Conservation (phyloP, 306 rosid genomes). For the Citrullus colocynthis region DNA sequence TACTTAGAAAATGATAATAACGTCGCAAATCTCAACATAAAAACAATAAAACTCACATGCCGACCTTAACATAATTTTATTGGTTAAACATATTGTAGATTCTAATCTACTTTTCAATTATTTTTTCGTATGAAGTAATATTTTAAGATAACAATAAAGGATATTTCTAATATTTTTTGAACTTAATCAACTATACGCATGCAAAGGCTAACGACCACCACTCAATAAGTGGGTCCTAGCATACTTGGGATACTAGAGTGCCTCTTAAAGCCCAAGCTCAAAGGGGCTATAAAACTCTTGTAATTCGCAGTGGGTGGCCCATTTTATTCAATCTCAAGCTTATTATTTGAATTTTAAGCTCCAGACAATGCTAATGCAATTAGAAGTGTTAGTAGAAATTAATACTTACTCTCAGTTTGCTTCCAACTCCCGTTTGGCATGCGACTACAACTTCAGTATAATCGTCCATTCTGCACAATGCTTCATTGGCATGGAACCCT, state of each 20-base stretch:
- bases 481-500: background rate
- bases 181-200: constrained; percentile 2
- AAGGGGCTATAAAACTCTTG: background rate
- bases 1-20: background rate
- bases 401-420: background rate
- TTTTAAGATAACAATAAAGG: background rate
- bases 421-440: background rate
- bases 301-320: background rate
- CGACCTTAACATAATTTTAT: background rate
- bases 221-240: background rate
- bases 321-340: background rate
- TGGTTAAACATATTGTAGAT: background rate
- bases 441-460: background rate
- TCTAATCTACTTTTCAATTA: background rate
- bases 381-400: background rate
- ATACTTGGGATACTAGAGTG: background rate
- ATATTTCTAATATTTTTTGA: background rate
- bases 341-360: background rate
- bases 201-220: background rate
- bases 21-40: background rate
- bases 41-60: background rate
- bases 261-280: background rate
- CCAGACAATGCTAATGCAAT: background rate
- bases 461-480: background rate
- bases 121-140: background rate